Evolutionary conservation across 441 rosid species (phyloP).

Genomic region (Populus hybrid): DNA sequence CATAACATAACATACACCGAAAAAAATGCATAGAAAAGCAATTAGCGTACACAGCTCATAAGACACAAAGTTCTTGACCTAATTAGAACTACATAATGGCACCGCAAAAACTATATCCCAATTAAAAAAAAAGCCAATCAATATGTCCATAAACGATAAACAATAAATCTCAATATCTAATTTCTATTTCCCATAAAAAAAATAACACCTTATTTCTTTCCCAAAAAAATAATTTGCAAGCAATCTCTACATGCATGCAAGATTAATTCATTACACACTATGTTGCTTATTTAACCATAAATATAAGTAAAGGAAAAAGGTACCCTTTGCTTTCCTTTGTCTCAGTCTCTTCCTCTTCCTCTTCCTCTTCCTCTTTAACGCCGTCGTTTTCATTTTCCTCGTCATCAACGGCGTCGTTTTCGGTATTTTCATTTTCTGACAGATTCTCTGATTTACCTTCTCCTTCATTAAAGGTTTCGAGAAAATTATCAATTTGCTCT

Average conservation of each 20-base stretch:
- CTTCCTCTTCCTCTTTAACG: conserved; percentile 10
- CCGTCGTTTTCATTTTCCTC: conserved; percentile 6
- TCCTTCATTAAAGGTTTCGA: conserved; percentile 28
- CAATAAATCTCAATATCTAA: neutral
- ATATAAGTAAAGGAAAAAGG: neutral
- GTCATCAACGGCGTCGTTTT: conserved; percentile 6
- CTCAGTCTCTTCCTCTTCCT: conserved; percentile 14
- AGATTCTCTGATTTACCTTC: neutral
- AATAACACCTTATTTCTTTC: neutral
- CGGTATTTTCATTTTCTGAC: neutral
- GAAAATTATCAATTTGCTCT: conserved; percentile 62
- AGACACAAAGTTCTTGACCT: neutral
- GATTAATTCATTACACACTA: neutral
- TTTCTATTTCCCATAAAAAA: neutral
- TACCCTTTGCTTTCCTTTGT: conserved; percentile 5
- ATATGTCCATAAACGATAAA: neutral
- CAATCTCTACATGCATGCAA: neutral
- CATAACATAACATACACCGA: neutral
- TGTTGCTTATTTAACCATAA: neutral
- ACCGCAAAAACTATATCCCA: neutral
- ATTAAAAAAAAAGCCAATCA: neutral
- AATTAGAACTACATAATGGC: neutral
- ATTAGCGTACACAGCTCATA: neutral
- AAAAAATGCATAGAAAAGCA: neutral
- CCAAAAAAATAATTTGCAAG: neutral